Base-by-base conservation (phyloP, 495 filamentous ascomycete genomes). In the Amphirosellinia nigrospora region DNA sequence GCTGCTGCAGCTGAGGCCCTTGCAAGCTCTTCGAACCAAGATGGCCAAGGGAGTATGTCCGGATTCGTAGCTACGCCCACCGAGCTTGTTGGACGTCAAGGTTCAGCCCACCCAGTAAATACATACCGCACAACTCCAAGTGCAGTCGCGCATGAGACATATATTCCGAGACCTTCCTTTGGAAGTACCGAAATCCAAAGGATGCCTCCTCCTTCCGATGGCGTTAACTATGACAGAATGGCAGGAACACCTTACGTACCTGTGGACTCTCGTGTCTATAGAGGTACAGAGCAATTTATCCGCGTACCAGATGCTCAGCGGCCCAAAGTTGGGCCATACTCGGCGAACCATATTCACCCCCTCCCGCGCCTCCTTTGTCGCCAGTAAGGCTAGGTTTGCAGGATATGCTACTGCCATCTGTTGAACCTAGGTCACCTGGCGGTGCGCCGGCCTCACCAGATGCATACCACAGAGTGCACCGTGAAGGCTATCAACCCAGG, bases 251-350 rank as follows among this genome's bases (percentile, higher is more conserved):
- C 67, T 65, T 65, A 60, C 48, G 48, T 28, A 36, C 19, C 50
- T 32, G 36, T 64, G 38, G 72, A 69, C 19, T 39, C 28, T 34
- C 43, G 56, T 64, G 45, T 30, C n/a, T 59, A 70, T 36, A 38
- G 48, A 11, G 26, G 32, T 28, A 55, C 68, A 19, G 63, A 73
- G 41, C 72, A 66, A 59, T 64, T 59, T 23, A 68, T 71, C 52
- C 70, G 71, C 61, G 46, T 68, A 26, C 70, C 69, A 34, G 74
- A 76, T 45, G 36, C 38, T 45, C 50, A 72, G 16, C 65, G 71
- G 9, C 72, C 76, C 76, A 78, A 78, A 78, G 76, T 78, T 78
- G 76, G 76, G 76, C 71, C 69, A 48, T 68, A 64, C 28, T 60
- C 60, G 45, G 56, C 70, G 21, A 50, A 46, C 23, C 66, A 68